Evolutionary conservation across 345 rosid genomes (phyloP).

Genomic region (Cardiospermum halicacabum): DNA sequence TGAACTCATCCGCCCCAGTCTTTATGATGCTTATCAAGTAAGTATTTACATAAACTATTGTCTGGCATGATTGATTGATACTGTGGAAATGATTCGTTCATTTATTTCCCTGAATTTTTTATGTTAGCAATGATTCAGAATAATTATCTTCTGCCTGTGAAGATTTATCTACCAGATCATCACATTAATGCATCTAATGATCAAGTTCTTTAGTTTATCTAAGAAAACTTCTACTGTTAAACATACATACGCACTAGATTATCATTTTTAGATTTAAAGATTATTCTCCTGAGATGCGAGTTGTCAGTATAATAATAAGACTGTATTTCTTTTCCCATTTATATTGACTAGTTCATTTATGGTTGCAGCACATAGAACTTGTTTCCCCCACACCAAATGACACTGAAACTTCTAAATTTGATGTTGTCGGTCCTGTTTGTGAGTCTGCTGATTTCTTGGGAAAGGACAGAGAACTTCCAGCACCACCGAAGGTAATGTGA

Average conservation of each 20-base stretch:
- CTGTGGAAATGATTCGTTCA: too few species aligned
- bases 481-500: conserved; percentile 63
- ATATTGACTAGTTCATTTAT: conserved; percentile 3
- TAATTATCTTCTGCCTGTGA: neutral
- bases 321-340: neutral
- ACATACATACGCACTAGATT: neutral
- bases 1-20: conserved; percentile 97
- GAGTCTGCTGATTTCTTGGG: conserved; percentile 99
- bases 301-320: neutral
- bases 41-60: conserved; percentile 11
- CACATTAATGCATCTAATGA: too few species aligned
- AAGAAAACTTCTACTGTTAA: neutral
- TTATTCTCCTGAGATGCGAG: neutral
- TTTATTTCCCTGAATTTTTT: neutral
- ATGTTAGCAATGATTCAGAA: neutral
- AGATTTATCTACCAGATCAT: neutral
- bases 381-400: conserved; percentile 68
- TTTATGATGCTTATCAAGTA: conserved; percentile 95
- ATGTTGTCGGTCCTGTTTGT: conserved; percentile 98
- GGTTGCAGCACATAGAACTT: conserved; percentile 85
- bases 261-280: neutral
- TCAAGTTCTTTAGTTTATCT: too few species aligned
- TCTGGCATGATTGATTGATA: conserved; percentile 7
- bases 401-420: conserved; percentile 65
- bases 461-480: conserved; percentile 86